Evolutionary conservation across 306 rosid species (phyloP).

Genomic region (Prinsepia uniflora): DNA sequence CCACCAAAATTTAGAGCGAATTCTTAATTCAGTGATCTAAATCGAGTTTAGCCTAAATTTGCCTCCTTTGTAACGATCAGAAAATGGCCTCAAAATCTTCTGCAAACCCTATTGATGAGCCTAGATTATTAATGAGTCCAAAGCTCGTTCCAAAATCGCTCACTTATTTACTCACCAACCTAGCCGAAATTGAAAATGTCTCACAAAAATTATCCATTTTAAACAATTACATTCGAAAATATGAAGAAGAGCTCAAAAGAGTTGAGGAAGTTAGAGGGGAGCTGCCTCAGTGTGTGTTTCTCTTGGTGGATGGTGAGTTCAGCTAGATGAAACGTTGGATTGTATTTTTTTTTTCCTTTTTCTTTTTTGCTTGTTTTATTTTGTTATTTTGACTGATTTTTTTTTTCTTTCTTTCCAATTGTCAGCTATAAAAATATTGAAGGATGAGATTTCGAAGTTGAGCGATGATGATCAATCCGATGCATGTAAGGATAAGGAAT

Average conservation of each 20-base stretch:
- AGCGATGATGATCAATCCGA: neutral
- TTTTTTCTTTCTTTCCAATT: too few relatives aligned
- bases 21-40: too few relatives aligned
- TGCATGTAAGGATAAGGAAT: too few relatives aligned
- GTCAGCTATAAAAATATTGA: neutral
- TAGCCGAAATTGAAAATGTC: neutral
- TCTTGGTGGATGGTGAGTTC: slow-evolving; percentile 9
- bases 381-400: too few relatives aligned
- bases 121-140: too few relatives aligned
- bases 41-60: too few relatives aligned
- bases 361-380: neutral
- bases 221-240: neutral
- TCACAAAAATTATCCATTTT: neutral
- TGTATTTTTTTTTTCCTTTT: too few relatives aligned
- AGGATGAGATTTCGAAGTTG: neutral
- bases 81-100: slow-evolving; percentile 1
- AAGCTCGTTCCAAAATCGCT: too few relatives aligned
- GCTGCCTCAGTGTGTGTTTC: slow-evolving; percentile 19
- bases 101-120: neutral
- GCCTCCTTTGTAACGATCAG: too few relatives aligned
- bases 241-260: slow-evolving; percentile 13
- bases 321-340: too few relatives aligned
- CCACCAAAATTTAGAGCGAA: neutral
- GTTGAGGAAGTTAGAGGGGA: neutral
- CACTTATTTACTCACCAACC: too few relatives aligned